Evolutionary conservation across 208 protist genomes (phyloP).

Genomic region (Strigomonas culicis): DNA sequence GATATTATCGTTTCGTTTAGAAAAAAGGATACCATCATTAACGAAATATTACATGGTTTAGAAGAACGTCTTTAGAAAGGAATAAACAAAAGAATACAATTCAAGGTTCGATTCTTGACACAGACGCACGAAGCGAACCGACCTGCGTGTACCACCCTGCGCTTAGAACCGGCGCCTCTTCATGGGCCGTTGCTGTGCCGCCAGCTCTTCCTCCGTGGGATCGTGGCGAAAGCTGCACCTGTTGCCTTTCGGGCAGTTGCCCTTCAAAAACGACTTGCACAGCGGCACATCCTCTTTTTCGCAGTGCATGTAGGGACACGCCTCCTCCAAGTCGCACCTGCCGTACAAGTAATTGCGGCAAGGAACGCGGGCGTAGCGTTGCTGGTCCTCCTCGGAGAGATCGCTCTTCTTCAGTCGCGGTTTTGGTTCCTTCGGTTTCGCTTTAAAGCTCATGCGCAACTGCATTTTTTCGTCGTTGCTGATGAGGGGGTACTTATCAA

Average conservation of each 20-base stretch:
- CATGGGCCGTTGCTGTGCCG: too few species aligned
- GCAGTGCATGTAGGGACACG: constrained; percentile 83
- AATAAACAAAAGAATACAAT: too few species aligned
- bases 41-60: too few species aligned
- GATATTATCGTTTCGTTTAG: too few species aligned
- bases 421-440: constrained; percentile 24
- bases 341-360: constrained; percentile 64
- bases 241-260: constrained; percentile 49
- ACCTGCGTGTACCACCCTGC: too few species aligned
- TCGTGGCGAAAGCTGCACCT: constrained; percentile 82
- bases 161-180: too few species aligned
- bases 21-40: too few species aligned
- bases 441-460: constrained; percentile 67
- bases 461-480: constrained; percentile 70
- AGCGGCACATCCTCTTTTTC: constrained; percentile 50
- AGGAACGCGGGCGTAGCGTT: constrained; percentile 38
- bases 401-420: constrained; percentile 37
- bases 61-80: too few species aligned
- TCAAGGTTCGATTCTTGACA: too few species aligned
- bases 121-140: too few species aligned
- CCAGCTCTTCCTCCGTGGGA: constrained; percentile 20
- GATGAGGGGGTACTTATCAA: constrained; percentile 43
- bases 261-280: constrained; percentile 56
- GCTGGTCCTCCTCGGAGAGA: constrained; percentile 40
- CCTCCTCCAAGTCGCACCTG: constrained; percentile 38